phyloP scores from a whole-genome alignment of 306 rosid genomes.

The Dryas octopetala region DNA sequence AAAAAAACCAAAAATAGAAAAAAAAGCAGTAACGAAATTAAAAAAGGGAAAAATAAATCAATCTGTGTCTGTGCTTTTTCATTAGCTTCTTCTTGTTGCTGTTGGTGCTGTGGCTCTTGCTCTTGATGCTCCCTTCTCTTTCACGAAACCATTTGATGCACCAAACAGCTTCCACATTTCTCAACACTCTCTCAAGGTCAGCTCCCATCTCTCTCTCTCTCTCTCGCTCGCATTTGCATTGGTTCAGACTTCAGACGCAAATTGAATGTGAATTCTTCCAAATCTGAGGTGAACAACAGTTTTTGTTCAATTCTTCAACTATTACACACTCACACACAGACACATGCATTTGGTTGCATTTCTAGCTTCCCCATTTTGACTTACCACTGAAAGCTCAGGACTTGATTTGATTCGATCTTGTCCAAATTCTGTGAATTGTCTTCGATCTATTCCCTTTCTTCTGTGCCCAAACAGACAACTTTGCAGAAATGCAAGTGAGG shows the following conservation, averaged over 20 bases:
- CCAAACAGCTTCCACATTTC: slow-evolving; percentile 38
- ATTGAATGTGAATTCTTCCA: slow-evolving; percentile 25
- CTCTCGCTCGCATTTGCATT: slow-evolving; percentile 21
- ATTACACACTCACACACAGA: background rate
- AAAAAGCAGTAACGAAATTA: background rate
- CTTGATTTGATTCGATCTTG: slow-evolving; percentile 49
- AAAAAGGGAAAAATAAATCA: background rate
- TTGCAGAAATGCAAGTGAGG: slow-evolving; percentile 3
- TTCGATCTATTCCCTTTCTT: slow-evolving; percentile 12
- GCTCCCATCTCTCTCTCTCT: slow-evolving; percentile 10
- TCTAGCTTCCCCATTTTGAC: slow-evolving; percentile 36
- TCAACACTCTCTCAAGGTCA: slow-evolving; percentile 53
- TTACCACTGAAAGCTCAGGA: slow-evolving; percentile 21
- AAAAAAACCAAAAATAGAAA: background rate
- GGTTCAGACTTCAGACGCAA: background rate
- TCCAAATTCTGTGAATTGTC: slow-evolving; percentile 14
- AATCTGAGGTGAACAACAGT: slow-evolving; percentile 7
- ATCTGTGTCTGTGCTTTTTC: background rate
- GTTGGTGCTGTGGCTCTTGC: slow-evolving; percentile 20
- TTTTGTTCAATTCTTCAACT: background rate
- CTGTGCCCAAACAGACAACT: background rate
- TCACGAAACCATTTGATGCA: slow-evolving; percentile 51
- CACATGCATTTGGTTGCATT: slow-evolving; percentile 18
- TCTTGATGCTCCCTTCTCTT: slow-evolving; percentile 44
- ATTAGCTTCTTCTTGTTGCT: slow-evolving; percentile 26